phyloP scores from a whole-genome alignment of 2,329 filamentous ascomycete species.

The Alternaria viburni region DNA sequence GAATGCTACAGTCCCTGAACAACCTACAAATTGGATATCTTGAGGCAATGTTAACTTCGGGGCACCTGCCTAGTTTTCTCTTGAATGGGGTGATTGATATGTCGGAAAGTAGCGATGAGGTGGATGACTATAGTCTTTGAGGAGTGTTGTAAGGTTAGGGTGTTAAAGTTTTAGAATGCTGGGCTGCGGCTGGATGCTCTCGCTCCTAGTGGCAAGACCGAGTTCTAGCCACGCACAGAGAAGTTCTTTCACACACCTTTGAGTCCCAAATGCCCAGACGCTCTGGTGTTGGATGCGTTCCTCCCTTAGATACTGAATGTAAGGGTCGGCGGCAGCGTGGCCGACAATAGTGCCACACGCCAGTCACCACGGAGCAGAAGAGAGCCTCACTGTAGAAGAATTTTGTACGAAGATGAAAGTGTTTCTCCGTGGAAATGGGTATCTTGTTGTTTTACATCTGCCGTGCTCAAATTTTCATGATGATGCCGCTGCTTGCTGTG shows the following conservation, averaged over 20 bases:
- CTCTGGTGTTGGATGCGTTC: not conserved
- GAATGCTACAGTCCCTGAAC: not conserved
- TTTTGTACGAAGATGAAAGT: not conserved
- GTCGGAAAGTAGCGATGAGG: not conserved
- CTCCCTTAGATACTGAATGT: not conserved
- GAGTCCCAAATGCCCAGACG: not conserved
- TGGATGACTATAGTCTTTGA: not conserved
- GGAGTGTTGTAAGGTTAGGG: not conserved
- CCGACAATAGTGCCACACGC: not conserved
- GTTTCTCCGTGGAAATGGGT: not conserved
- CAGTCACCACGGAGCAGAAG: not conserved
- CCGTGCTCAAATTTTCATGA: not conserved
- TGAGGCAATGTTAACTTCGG: not conserved
- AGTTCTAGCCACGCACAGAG: not conserved
- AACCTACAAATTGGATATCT: not conserved
- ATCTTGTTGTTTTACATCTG: conserved; percentile 5
- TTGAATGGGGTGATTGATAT: not conserved
- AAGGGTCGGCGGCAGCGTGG: not conserved
- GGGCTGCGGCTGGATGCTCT: not conserved
- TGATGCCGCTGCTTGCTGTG: conserved; percentile 25
- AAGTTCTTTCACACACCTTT: not conserved
- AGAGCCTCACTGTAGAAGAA: not conserved
- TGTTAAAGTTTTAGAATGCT: not conserved
- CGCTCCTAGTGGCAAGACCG: not conserved
- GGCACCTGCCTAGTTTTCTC: not conserved